Percentiles rank a stretch among this genome's conserved stretches.
Conservation (phyloP, 2,329 filamentous ascomycete species). For the Arthrobotrys entomopaga region DNA sequence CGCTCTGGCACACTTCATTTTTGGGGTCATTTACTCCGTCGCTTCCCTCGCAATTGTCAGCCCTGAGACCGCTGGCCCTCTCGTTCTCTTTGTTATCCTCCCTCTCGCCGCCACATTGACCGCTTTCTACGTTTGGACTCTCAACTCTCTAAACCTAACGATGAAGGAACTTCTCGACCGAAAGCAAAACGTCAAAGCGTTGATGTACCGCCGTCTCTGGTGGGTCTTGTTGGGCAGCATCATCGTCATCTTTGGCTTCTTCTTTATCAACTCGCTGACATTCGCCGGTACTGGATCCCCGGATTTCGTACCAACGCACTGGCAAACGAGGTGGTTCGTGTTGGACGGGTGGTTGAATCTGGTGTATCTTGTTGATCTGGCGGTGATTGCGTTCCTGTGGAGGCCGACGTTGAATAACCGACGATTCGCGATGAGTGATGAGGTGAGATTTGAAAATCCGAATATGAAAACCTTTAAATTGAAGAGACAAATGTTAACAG, state of each 20-base stretch:
- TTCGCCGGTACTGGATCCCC: constrained; percentile 86
- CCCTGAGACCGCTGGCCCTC: constrained; percentile 70
- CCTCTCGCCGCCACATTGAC: constrained; percentile 91
- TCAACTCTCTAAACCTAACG: constrained; percentile 92
- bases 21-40: constrained; percentile 91
- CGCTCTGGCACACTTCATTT: constrained; percentile 91
- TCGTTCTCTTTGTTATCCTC: constrained; percentile 91
- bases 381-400: constrained; percentile 95
- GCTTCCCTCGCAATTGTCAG: constrained; percentile 83
- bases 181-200: constrained; percentile 90
- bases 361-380: constrained; percentile 93
- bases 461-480: background rate
- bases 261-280: constrained; percentile 95
- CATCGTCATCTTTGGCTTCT: constrained; percentile 95
- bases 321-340: constrained; percentile 97
- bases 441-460: constrained; percentile 63
- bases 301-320: constrained; percentile 94
- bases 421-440: constrained; percentile 98
- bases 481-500: background rate
- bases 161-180: constrained; percentile 96
- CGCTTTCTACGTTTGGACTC: constrained; percentile 97
- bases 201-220: constrained; percentile 99
- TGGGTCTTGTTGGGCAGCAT: constrained; percentile 95
- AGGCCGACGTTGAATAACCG: constrained; percentile 95
- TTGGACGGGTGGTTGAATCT: constrained; percentile 97